Evolutionary conservation across 768 basidiomycete species (phyloP), one percentile per base, ranked within the genome.

Genomic region (Tubosaeta sp.): DNA sequence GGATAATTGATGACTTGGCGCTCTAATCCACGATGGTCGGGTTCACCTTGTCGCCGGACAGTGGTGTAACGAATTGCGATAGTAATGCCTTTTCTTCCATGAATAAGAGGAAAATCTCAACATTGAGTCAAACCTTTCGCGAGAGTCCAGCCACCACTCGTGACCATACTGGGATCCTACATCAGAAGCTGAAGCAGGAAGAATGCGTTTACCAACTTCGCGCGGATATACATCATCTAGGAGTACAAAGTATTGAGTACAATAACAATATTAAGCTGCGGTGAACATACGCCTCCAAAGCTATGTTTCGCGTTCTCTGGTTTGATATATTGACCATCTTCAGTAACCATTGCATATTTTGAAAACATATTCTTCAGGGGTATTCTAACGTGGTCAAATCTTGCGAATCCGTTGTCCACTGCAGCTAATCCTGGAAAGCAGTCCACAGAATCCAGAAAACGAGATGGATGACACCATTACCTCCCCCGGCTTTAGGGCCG

Each of bases 291-390:
- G 3, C 87, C 86, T 47, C 84, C 84, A 55, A 87, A 89, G 56
- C 84, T 85, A 25, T 89, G 69, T 63, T 88, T 91, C 1, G 83
- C 76, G 60, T 90, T 88, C 31, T 81, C 81, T 16, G 88, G 86
- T 55, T 76, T 73, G 25, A 83, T 59, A 59, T 91, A 91, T 53
- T 69, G 65, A 3, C 86, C 85, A 0, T 80, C 82, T 29, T 81
- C 71, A 0, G 85, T 84, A 38, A 91, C 83, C 43, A 76, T 76
- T 1, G 88, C 84, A 55, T 88, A 90, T 48, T 80, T 83, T 39
- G 83, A 85, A 6, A 91, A 78, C 86, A 91, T 89, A 41, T 86
- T 72, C 52, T 77, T 78, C 46, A 81, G 78, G 1, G 86, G 85
- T 46, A 88, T 82, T 9, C 82, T 77, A 43, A 87, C 77, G 55